phyloP scores from a whole-genome alignment of 371 early-diverging fungal genomes.

The Umbelopsis sp. region DNA sequence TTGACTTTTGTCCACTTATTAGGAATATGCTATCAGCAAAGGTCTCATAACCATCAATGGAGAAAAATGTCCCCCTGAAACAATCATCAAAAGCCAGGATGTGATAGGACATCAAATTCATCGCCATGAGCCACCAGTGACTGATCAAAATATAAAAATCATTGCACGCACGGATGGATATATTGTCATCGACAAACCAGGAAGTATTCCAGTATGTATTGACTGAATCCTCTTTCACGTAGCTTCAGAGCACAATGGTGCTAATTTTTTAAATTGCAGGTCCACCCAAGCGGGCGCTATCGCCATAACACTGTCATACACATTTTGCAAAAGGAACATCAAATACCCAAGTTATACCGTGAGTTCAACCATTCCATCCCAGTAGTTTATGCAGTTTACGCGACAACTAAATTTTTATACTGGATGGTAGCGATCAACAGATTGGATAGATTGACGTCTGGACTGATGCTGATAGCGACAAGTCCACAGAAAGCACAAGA shows the following conservation, averaged over 20 bases:
- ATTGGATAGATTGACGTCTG: constrained; percentile 92
- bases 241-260: background rate
- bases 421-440: constrained; percentile 75
- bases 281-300: constrained; percentile 82
- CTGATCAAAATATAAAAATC: constrained; percentile 62
- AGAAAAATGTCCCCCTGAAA: constrained; percentile 49
- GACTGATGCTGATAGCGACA: constrained; percentile 80
- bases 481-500: constrained; percentile 63
- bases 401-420: background rate
- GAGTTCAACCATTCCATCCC: constrained; percentile 31
- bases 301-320: constrained; percentile 84
- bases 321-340: constrained; percentile 73
- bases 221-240: background rate
- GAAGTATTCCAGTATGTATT: constrained; percentile 75
- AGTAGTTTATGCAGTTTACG: background rate
- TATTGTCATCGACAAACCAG: constrained; percentile 89
- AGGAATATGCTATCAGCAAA: constrained; percentile 75
- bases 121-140: constrained; percentile 95
- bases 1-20: background rate
- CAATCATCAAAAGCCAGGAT: constrained; percentile 72
- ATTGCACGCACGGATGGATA: constrained; percentile 68
- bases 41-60: constrained; percentile 85
- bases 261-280: constrained; percentile 25
- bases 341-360: constrained; percentile 70
- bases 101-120: constrained; percentile 82